Percentiles rank a stretch among this genome's conserved stretches.
phyloP scores from a whole-genome alignment of 75 land plant species.

The Cupressus sempervirens region DNA sequence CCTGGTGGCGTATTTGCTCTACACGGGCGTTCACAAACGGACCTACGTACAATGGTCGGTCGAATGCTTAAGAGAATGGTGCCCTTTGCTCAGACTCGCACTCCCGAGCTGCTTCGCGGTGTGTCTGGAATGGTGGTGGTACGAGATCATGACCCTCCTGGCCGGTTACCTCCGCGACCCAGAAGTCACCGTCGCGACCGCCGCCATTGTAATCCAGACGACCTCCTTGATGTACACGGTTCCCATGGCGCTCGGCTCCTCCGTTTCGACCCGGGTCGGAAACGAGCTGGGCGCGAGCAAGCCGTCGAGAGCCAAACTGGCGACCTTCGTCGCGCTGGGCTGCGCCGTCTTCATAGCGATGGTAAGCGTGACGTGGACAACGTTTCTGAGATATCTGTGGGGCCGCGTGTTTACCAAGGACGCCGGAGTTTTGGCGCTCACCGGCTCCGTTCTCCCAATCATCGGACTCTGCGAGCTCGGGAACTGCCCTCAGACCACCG shows the following conservation, averaged over 20 bases:
- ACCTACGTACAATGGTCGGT: slow-evolving; percentile 30
- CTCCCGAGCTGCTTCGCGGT: slow-evolving; percentile 70
- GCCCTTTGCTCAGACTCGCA: slow-evolving; percentile 40
- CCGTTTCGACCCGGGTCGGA: slow-evolving; percentile 72
- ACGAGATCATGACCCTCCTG: slow-evolving; percentile 71
- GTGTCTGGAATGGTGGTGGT: slow-evolving; percentile 97
- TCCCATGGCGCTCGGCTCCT: slow-evolving; percentile 53
- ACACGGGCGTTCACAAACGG: slow-evolving; percentile 21
- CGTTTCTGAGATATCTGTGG: slow-evolving; percentile 50
- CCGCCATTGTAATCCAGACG: slow-evolving; percentile 84
- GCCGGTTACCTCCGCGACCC: slow-evolving; percentile 66
- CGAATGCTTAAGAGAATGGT: slow-evolving; percentile 40
- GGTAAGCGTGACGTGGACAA: slow-evolving; percentile 49
- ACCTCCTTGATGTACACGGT: slow-evolving; percentile 82
- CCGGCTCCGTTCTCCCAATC: slow-evolving; percentile 51
- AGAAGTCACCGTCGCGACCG: slow-evolving; percentile 42
- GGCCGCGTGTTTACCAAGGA: slow-evolving; percentile 59
- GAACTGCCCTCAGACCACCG: slow-evolving; percentile 84
- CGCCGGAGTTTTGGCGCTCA: slow-evolving; percentile 44
- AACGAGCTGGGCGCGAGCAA: slow-evolving; percentile 77
- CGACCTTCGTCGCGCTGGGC: slow-evolving; percentile 48
- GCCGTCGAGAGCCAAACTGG: slow-evolving; percentile 47
- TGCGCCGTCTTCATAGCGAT: slow-evolving; percentile 35
- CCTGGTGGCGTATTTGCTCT: slow-evolving; percentile 19
- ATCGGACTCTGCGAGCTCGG: slow-evolving; percentile 84